phyloP scores from a whole-genome alignment of 2,329 filamentous ascomycete species.

The Elsinoe perseae region DNA sequence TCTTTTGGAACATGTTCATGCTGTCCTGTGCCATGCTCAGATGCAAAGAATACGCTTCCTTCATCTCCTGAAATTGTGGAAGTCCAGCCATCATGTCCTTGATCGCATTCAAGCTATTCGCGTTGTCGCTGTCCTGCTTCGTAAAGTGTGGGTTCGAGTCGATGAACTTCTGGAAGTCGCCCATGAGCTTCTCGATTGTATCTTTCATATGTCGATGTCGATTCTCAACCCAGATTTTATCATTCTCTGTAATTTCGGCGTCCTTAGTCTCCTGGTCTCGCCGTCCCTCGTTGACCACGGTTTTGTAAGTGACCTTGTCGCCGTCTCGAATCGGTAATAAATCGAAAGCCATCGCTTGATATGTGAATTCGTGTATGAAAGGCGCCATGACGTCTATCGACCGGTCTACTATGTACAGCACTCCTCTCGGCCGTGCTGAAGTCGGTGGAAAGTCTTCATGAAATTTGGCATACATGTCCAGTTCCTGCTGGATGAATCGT shows the following conservation, averaged over 20 bases:
- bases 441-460: slow-evolving; percentile 77
- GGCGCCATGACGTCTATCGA: slow-evolving; percentile 89
- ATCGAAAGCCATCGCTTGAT: slow-evolving; percentile 97
- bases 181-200: slow-evolving; percentile 85
- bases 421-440: slow-evolving; percentile 68
- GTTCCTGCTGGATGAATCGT: slow-evolving; percentile 80
- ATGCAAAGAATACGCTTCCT: slow-evolving; percentile 89
- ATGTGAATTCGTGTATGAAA: slow-evolving; percentile 90
- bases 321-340: slow-evolving; percentile 79
- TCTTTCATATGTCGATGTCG: slow-evolving; percentile 97
- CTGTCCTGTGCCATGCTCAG: slow-evolving; percentile 95
- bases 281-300: slow-evolving; percentile 66
- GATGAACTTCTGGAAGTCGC: slow-evolving; percentile 87
- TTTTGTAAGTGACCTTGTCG: slow-evolving; percentile 81
- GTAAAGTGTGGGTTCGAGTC: slow-evolving; percentile 88
- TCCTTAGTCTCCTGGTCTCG: slow-evolving; percentile 71
- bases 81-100: slow-evolving; percentile 95
- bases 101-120: slow-evolving; percentile 78
- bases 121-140: slow-evolving; percentile 58
- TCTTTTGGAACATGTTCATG: slow-evolving; percentile 83
- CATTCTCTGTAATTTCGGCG: slow-evolving; percentile 82
- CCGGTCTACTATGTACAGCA: slow-evolving; percentile 80
- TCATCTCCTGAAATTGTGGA: slow-evolving; percentile 90
- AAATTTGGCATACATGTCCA: slow-evolving; percentile 80
- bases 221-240: slow-evolving; percentile 92